Base-by-base conservation (phyloP, 2,329 filamentous ascomycete genomes). In the Penicillium corylophilum region DNA sequence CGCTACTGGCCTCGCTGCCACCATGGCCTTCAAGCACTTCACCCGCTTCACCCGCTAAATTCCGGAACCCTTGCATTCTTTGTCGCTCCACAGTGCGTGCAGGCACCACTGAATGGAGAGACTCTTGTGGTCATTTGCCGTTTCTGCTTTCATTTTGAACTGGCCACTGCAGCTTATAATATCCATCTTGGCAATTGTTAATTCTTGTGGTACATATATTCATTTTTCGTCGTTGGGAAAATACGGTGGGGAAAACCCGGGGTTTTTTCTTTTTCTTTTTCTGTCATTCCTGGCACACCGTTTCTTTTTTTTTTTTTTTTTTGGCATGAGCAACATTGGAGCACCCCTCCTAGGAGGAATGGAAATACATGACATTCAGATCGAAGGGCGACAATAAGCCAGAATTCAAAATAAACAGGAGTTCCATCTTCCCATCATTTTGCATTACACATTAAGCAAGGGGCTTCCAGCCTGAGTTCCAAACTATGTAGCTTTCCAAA, bases 1-100 rank as follows among this genome's bases (percentile, higher is more conserved):
- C 53, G 78, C 78, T 3, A 70, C 71, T 26, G 73, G 72, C n/a
- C 60, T 74, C 20, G 71, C 67, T 24, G 72, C 70, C 6, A 69
- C 68, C 23, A 68, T 74, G 57, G 67, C 65, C 31, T 74, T 70
- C 61, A 74, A 73, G 62, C 68, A 71, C 23, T 74, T 73, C 57
- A 63, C 59, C 31, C 64, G 64, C 46, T 70, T 41, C 12, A 9
- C 39, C 39, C 39, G 39, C 39, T 41, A 41, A 41, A 26, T 41
- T 40, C 9, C 13, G 39, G 39, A 7, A 4, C n/a, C 8, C 10
- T 23, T 41, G 13, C 50, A 48, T 52, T 51, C 36, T 39, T 36
- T 35, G 43, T 54, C 38, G 28, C 39, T 53, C 50, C 44, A 38
- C 49, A 52, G 54, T 49, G 46, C 48, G 59, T 61, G 64, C 66